Percentiles rank a stretch among this genome's conserved stretches.
Evolutionary conservation across 441 rosid species (phyloP).

Genomic region (Mallotus repandus): DNA sequence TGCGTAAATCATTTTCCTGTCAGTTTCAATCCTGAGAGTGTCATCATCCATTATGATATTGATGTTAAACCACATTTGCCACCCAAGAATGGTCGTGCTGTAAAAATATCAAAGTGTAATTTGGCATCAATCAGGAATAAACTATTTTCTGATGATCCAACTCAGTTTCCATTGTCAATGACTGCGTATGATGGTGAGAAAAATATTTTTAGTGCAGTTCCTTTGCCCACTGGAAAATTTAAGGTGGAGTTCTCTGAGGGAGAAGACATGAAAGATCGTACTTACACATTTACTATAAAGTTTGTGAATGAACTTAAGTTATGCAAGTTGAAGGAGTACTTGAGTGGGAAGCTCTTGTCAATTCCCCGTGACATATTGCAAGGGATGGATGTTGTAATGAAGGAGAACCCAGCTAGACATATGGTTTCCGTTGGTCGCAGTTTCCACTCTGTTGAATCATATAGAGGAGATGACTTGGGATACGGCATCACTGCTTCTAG

Average conservation of each 20-base stretch:
- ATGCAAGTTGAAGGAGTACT: slow-evolving; percentile 57
- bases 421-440: slow-evolving; percentile 72
- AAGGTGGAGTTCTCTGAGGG: slow-evolving; percentile 45
- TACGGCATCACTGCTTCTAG: slow-evolving; percentile 54
- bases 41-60: slow-evolving; percentile 62
- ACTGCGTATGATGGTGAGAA: slow-evolving; percentile 91
- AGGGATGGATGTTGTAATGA: slow-evolving; percentile 89
- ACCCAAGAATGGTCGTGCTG: slow-evolving; percentile 31
- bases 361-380: slow-evolving; percentile 77
- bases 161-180: slow-evolving; percentile 52
- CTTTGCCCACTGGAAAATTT: slow-evolving; percentile 50
- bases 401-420: slow-evolving; percentile 67
- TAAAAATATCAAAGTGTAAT: slow-evolving; percentile 42
- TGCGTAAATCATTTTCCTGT: slow-evolving; percentile 68
- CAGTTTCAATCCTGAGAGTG: slow-evolving; percentile 45
- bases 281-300: slow-evolving; percentile 45
- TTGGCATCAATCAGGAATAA: slow-evolving; percentile 54
- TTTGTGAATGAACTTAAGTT: slow-evolving; percentile 64
- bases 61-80: slow-evolving; percentile 47
- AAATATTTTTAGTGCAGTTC: slow-evolving; percentile 72
- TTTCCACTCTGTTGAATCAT: slow-evolving; percentile 39
- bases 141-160: slow-evolving; percentile 46
- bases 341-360: slow-evolving; percentile 33
- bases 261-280: slow-evolving; percentile 37
- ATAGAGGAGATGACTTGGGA: slow-evolving; percentile 42